Base-by-base conservation (phyloP, 371 early-diverging fungal genomes). In the Apophysomyces ossiformis region DNA sequence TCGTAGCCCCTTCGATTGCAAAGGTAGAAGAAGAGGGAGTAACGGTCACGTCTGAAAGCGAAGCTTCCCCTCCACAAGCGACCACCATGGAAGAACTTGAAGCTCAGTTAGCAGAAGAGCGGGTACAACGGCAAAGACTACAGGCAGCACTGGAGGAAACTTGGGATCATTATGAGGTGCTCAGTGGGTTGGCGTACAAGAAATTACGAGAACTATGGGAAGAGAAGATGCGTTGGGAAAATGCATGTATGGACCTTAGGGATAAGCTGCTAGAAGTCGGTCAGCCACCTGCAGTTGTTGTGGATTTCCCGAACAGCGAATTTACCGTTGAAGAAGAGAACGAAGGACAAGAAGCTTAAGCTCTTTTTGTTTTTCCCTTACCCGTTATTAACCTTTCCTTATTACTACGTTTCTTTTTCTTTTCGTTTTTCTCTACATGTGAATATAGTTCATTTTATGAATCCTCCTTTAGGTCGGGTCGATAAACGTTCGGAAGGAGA, bases 141-240 rank as follows among this genome's bases (percentile, higher is more conserved):
- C 74, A 83, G 11, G 81, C 74, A 11, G 84, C 86, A 11, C 70
- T 85, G 66, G 82, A 85, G 38, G 80, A 87, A 41, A 77, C 87
- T 0, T 74, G 80, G 36, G 85, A 85, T 61, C 81, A 87, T 65
- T 85, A 83, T 69, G 87, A 87, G 61, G 78, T 83, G 57, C 73
- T 87, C 18, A 78, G 77, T 45, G 86, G 83, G 5, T 65, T 85
- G 43, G 87, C 87, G 1, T 86, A 84, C 68, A 80, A 83, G 59
- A 87, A 85, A 62, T 68, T 87, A 7, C 76, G 86, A 38, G 87
- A 86, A 57, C 66, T 87, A 50, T 83, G 80, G 80, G 83, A 83
- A 65, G 83, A 83, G 59, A 79, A 78, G 43, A 69, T 68, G 61
- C 70, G 76, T 18, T 80, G 83, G 80, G 83, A 83, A 61, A 75